Base-by-base conservation (phyloP, 78 protist genomes). In the Pelomyxa schiedti region DNA sequence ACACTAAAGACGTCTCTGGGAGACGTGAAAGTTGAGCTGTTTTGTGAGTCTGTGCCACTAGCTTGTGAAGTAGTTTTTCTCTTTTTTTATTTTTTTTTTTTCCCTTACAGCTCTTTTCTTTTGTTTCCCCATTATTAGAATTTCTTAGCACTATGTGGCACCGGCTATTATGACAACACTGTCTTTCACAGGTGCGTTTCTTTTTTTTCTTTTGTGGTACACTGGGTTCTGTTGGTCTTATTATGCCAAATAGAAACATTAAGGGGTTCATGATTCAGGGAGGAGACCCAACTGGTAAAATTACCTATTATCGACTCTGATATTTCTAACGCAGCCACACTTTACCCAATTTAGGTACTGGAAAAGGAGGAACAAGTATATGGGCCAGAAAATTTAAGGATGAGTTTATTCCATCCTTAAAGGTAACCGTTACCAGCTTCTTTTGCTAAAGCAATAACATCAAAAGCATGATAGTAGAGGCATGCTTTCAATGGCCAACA, bases 271-370 rank as follows among this genome's bases (percentile, higher is more conserved):
- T 92, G 76, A 63, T 92, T 5, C 98, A 92, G 65, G 91, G 93
- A 5, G 95, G 98, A 16, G 95, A 91, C 63, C 97, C 97, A 16
- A 82, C 93, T 1, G 40, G n/a, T n/a, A n/a, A n/a, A n/a, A n/a
- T n/a, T n/a, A 43, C 52, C 3, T 9, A 26, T 47, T 69, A 22
- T 22, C 73, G 7, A n/a, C n/a, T n/a, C n/a, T 24, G 22, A 24
- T 24, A 24, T 22, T 47, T 22, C 63, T 47, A 22, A 22, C 63
- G 22, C 8, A 32, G n/a, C n/a, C n/a, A n/a, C n/a, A n/a, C n/a
- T n/a, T n/a, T n/a, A n/a, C n/a, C n/a, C n/a, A 30, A 41, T 74
- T n/a, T n/a, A n/a, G n/a, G 75, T 28, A 89, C 97, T 1, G 95
- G 94, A 16, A 83, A 83, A 58, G 94, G 97, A 7, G 97, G 95